A percentile compares a stretch with the other conserved stretches of the same genome.
Evolutionary conservation across 2,329 filamentous ascomycete genomes (phyloP).

Genomic region (Trichophyton equinum): DNA sequence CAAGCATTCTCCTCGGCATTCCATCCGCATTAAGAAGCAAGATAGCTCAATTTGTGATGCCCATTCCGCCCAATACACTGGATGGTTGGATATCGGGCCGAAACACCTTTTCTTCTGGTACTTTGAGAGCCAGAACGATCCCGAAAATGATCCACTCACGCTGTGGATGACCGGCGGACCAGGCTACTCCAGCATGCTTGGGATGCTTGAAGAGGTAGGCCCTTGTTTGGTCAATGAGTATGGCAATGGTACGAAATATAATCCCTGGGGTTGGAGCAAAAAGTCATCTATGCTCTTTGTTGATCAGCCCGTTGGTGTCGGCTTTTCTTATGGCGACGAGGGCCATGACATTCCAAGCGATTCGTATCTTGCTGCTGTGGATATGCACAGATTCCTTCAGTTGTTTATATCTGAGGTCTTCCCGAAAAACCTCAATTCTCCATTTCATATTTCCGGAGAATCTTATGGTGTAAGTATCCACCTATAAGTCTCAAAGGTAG

Average conservation of each 20-base stretch:
- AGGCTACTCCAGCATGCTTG: conserved; percentile 26
- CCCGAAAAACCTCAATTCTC: conserved; percentile 27
- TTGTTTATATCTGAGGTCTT: conserved; percentile 36
- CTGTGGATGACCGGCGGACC: conserved; percentile 34
- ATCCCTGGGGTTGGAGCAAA: conserved; percentile 19
- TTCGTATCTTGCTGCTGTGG: conserved; percentile 33
- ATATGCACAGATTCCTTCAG: conserved; percentile 38
- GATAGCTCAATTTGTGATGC: conserved; percentile 14
- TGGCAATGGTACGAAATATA: conserved; percentile 9
- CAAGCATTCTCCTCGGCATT: conserved; percentile 9
- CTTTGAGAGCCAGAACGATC: conserved; percentile 29
- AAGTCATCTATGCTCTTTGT: conserved; percentile 18
- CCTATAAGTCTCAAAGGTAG: conserved; percentile 12
- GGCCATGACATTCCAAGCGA: conserved; percentile 22
- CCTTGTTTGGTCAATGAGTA: conserved; percentile 19
- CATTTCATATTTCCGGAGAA: conserved; percentile 38
- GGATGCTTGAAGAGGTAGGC: conserved; percentile 26
- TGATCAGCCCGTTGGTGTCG: conserved; percentile 29
- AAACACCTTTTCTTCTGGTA: conserved; percentile 39
- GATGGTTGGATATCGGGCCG: conserved; percentile 15
- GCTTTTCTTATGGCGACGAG: conserved; percentile 28
- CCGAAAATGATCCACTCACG: conserved; percentile 26
- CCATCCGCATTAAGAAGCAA: conserved; percentile 14
- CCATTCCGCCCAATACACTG: conserved; percentile 14
- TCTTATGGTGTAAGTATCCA: conserved; percentile 30